Evolutionary conservation across 192 early-diverging fungal genomes (phyloP), one percentile per base, ranked within the genome.

Genomic region (Podila epicladia): DNA sequence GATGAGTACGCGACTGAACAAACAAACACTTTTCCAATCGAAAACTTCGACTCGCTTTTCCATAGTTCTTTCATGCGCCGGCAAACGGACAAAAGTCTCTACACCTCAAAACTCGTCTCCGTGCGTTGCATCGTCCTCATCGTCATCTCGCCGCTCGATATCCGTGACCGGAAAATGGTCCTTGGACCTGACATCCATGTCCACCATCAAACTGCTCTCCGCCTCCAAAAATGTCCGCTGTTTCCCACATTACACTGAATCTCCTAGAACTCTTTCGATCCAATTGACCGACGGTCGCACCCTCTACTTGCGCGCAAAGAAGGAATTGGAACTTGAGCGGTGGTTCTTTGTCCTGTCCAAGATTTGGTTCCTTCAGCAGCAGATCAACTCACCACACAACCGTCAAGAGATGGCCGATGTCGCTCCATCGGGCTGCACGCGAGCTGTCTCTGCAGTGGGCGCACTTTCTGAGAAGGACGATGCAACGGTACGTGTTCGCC

Each of bases 301-400:
- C 4, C 26, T 77, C 15, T 64, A 58, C 0, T 64, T 77, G 1
- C 49, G 64, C 12, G 63, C 74, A 9, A 70, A 71, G 65, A 77
- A 77, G 53, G 69, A 77, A 9, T 2, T 66, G 7, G 74, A 77
- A 4, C 53, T 77, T 3, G 68, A 77, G 37, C 53, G 68, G 8
- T 77, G 74, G 74, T 71, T 60, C 20, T 77, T 77, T 55, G 57
- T 77, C 2, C 33, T 77, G 22, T 57, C 74, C 45, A 77, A 70
- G 48, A 70, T 77, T 31, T 77, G 74, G 74, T 19, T 31, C 4
- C 70, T 51, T 26, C 67, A 71, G 13, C 74, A 67, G 31, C 57
- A 61, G 33, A 22, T 41, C 7, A 38, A 33, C 19, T 64, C 37
- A 0, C 19, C 62, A 45, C 41, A 45, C 3, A 45, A 45, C 41